phyloP scores from a whole-genome alignment of 768 basidiomycete genomes.

The Symmetrospora coprosmae region DNA sequence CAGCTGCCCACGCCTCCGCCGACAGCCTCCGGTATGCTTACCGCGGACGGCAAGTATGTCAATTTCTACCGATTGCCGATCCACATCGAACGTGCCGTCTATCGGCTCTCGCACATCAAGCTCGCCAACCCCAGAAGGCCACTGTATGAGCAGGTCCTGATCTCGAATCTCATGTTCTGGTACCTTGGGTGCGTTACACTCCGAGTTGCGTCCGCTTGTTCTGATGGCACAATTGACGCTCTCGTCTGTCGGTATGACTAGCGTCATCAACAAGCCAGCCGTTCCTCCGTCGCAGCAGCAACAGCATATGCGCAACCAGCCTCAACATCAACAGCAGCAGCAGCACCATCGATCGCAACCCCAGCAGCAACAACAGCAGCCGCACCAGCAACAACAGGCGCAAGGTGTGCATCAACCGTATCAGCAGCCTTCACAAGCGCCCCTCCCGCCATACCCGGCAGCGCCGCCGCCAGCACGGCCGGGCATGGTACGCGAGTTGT shows the following conservation, averaged over 20 bases:
- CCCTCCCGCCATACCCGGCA: neutral
- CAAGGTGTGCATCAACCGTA: neutral
- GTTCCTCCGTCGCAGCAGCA: neutral
- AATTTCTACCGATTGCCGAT: slow-evolving; percentile 65
- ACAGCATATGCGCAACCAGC: slow-evolving; percentile 24
- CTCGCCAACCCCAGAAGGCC: slow-evolving; percentile 91
- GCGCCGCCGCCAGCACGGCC: slow-evolving; percentile 9
- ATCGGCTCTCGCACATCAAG: slow-evolving; percentile 94
- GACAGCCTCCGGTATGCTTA: slow-evolving; percentile 35
- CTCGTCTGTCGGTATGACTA: slow-evolving; percentile 35
- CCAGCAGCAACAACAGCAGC: slow-evolving; percentile 16
- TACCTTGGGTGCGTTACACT: slow-evolving; percentile 96
- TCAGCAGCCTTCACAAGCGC: neutral
- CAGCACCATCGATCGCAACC: neutral
- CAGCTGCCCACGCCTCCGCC: slow-evolving; percentile 29
- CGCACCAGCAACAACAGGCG: slow-evolving; percentile 20
- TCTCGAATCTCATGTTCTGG: slow-evolving; percentile 89
- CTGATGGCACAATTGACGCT: slow-evolving; percentile 37
- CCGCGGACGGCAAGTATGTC: slow-evolving; percentile 35
- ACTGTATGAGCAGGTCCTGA: slow-evolving; percentile 75
- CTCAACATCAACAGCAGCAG: neutral
- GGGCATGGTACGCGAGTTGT: neutral
- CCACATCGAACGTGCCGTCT: slow-evolving; percentile 95
- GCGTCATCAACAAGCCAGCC: slow-evolving; percentile 34
- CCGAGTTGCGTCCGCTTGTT: slow-evolving; percentile 46